phyloP scores from a whole-genome alignment of 352 stramenopile species.

The Thalassiosira exigua region DNA sequence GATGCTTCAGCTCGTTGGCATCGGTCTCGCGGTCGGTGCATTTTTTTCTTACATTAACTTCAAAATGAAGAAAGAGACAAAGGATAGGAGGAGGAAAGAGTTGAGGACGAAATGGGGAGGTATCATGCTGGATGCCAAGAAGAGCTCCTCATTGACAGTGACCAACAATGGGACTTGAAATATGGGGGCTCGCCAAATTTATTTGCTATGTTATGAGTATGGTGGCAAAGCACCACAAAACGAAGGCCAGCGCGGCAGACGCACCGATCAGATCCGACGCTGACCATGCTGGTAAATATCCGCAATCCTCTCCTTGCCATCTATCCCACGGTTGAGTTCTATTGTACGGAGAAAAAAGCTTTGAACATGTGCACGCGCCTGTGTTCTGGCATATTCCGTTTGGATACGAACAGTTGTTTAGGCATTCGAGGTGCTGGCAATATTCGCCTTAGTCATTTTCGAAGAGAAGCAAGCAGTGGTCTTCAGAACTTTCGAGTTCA shows the following conservation, averaged over 20 bases:
- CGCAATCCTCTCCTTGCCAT: slow-evolving; percentile 83
- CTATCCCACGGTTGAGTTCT: slow-evolving; percentile 84
- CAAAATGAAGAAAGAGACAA: slow-evolving; percentile 54
- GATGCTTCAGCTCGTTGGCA: slow-evolving; percentile 57
- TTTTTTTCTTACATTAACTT: slow-evolving; percentile 78
- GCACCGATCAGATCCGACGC: background rate
- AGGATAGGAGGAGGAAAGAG: slow-evolving; percentile 41
- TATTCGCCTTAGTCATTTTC: slow-evolving; percentile 91
- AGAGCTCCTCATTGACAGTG: no score
- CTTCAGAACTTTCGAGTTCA: background rate
- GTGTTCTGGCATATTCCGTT: slow-evolving; percentile 91
- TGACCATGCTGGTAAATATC: slow-evolving; percentile 58
- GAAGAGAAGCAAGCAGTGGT: no score
- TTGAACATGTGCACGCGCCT: slow-evolving; percentile 90
- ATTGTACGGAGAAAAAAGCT: slow-evolving; percentile 95
- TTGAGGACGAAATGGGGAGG: slow-evolving; percentile 47
- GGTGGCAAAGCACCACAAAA: no score
- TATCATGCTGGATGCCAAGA: slow-evolving; percentile 25
- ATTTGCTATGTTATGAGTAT: slow-evolving; percentile 6
- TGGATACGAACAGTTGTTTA: slow-evolving; percentile 97
- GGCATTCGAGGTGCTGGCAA: slow-evolving; percentile 92
- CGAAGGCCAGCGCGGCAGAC: background rate
- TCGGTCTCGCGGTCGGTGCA: slow-evolving; percentile 58
- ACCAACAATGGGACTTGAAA: no score
- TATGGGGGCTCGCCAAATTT: no score